phyloP scores from a whole-genome alignment of 208 protist genomes.

The Zelonia costaricensis region DNA sequence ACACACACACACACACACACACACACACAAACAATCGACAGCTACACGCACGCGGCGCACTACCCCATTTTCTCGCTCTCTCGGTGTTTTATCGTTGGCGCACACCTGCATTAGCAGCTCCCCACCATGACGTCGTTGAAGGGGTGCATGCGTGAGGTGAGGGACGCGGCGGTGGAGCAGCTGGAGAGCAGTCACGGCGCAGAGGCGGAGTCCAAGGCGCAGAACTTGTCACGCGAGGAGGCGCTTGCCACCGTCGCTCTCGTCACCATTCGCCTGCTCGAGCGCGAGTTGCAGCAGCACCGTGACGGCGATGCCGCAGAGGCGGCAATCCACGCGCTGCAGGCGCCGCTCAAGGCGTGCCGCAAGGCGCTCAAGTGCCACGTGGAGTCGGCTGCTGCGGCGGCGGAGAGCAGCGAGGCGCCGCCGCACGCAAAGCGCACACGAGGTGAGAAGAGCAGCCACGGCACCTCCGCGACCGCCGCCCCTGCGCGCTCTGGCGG shows the following conservation, averaged over 20 bases:
- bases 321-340: conserved; percentile 10
- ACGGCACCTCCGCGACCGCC: not conserved
- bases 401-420: no score
- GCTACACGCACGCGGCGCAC: no score
- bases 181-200: conserved; percentile 18
- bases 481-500: not conserved
- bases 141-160: conserved; percentile 19
- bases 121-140: no score
- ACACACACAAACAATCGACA: no score
- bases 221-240: conserved; percentile 21
- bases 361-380: conserved; percentile 47
- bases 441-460: no score
- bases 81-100: no score
- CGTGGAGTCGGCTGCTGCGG: not conserved
- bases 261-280: conserved; percentile 44
- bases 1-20: not conserved
- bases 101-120: no score
- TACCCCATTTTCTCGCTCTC: not conserved
- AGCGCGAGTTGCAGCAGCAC: conserved; percentile 20
- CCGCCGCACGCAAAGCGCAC: not conserved
- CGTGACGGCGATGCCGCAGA: not conserved
- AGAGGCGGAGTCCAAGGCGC: not conserved
- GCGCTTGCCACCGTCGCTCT: conserved; percentile 43
- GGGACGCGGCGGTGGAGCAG: conserved; percentile 19
- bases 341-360: conserved; percentile 34